Conservation (phyloP, 1,284 basidiomycete genomes). For the Naganishia sp. region DNA sequence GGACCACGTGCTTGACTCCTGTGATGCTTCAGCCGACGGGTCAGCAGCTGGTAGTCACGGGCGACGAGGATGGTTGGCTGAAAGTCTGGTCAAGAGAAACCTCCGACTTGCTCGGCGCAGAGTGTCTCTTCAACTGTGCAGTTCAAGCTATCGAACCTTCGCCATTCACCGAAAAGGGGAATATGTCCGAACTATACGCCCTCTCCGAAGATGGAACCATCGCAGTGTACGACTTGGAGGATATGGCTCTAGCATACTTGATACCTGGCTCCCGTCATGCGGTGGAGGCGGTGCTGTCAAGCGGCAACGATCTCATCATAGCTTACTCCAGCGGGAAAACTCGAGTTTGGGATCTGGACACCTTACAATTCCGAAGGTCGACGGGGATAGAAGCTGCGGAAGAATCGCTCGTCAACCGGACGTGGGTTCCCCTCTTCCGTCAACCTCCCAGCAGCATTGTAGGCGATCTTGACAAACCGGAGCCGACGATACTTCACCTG, state of each 20-base stretch:
- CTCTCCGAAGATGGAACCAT: constrained; percentile 70
- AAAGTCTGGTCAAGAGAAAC: constrained; percentile 47
- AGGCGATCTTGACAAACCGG: not conserved
- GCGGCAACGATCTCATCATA: constrained; percentile 71
- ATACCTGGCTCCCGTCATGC: constrained; percentile 73
- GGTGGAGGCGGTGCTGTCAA: constrained; percentile 66
- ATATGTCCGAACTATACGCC: constrained; percentile 29
- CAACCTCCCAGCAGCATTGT: not conserved
- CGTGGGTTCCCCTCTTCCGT: constrained; percentile 58
- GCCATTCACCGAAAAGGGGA: constrained; percentile 29
- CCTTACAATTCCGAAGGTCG: constrained; percentile 80
- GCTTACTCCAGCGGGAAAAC: constrained; percentile 75
- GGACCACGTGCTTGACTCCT: constrained; percentile 1
- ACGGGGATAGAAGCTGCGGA: constrained; percentile 74
- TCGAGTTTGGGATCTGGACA: constrained; percentile 84
- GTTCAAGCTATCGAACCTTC: constrained; percentile 5
- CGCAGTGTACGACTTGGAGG: constrained; percentile 73
- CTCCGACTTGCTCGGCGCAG: constrained; percentile 20
- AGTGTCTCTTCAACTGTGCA: constrained; percentile 15
- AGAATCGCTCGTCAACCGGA: constrained; percentile 68
- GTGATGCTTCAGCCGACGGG: constrained; percentile 9
- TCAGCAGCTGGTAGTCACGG: constrained; percentile 37
- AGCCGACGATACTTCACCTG: constrained; percentile 30
- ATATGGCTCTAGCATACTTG: constrained; percentile 67
- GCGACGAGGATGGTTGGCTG: constrained; percentile 50